Base-by-base conservation (phyloP, 768 basidiomycete species). In the Boletus rufocinnamomeus region DNA sequence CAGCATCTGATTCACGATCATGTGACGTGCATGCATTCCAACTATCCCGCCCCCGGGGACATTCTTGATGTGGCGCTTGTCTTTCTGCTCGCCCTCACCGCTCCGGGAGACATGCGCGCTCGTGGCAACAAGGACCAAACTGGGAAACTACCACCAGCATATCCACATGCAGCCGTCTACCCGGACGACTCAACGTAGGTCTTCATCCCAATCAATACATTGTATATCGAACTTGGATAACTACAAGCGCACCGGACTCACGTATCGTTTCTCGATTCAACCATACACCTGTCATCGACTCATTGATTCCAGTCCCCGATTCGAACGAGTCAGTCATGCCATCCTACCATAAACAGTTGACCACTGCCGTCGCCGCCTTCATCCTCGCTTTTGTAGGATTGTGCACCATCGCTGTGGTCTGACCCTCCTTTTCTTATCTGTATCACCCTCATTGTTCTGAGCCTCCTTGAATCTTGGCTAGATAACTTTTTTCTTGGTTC, bases 401-500 rank as follows among this genome's bases (percentile, higher is more conserved):
- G 32, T 58, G 59, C 19, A 40, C 37, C 16, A 30, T 64, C 16
- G 21, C 32, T 23, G 57, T 45, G 60, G 66, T 67, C 44, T 54
- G 66, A 53, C 34, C 1, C 34, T 10, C 32, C n/a, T 13, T 48
- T 52, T 6, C 17, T 25, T 23, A 3, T 28, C 9, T n/a, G 2
- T 4, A 8, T 41, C 17, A 10, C 19, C 27, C 35, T 17, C 7
- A 23, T 16, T n/a, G 17, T 56, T 32, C 59, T 60, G 17, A 64
- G 25, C 38, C 11, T n/a, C 27, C 16, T 17, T 0, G 21, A 32
- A 27, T 30, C 10, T 23, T 38, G 48, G 34, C 41, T 34, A 68
- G 64, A 47, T 60, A 25, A n/a, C 38, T n/a, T 48, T 65, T 27
- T 48, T 65, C 41, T 2, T 58, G 19, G 66, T 66, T 46, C 64